Evolutionary conservation across 176 grass and related monocot species (phyloP), one percentile per base, ranked within the genome.

Genomic region (Phyllostachys edulis): DNA sequence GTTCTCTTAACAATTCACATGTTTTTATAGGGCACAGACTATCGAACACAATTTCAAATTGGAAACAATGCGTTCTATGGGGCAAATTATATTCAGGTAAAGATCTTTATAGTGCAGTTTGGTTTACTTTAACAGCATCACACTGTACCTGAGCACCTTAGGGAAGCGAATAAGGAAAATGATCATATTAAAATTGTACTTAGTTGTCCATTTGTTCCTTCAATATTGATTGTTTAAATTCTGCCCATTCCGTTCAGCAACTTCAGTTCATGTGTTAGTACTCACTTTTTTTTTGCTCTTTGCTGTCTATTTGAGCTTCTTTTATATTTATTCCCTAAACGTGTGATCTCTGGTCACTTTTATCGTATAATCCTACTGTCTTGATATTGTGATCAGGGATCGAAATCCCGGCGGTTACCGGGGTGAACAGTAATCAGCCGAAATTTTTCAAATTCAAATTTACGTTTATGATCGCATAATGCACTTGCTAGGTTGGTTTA

Each of bases 61-160:
- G 96, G 93, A 81, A 99, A 99, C 61, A 99, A 99, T 88, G 96
- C 93, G 10, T 99, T 99, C 74, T 99, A 99, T 84, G 96, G 96
- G 69, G 96, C 80, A 90, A 99, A 99, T 87, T 99, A 99, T 90
- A 99, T 96, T 41, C 96, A 99, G 87, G 96, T 99, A 81, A 27
- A 27, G 0, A 60, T 27, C 76, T 70, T 38, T 69, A n/a, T 14
- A 1, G 29, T 21, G 8, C 46, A 9, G 5, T 78, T 85, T 79
- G 3, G 4, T 76, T 67, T 56, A 8, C 51, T 27, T 62, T 76
- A 62, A 36, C 11, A 29, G 47, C n/a, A 18, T 74, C 81, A 49
- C 69, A 84, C 27, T 88, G 75, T 69, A 40, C 2, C 34, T 47
- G 60, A 9, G 8, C 32, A 49, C 56, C 45, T 29, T 44, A 80